Conservation (phyloP, 495 filamentous ascomycete genomes). For the Aspergillus haitiensis region DNA sequence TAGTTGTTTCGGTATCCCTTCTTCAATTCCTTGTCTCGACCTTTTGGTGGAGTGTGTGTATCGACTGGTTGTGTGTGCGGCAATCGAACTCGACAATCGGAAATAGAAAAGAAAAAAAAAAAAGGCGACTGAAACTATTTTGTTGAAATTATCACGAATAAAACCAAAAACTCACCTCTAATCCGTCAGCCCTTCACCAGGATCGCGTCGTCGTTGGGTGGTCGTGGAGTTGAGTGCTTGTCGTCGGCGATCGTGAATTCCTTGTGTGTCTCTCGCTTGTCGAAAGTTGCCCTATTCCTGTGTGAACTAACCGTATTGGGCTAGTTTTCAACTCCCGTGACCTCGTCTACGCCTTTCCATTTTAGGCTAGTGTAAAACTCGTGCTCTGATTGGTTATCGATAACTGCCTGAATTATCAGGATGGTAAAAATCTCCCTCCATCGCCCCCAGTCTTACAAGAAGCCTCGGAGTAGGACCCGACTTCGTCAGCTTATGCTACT, state of each 20-base stretch:
- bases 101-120: slow-evolving; percentile 18
- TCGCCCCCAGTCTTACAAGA: slow-evolving; percentile 31
- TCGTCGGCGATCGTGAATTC: slow-evolving; percentile 48
- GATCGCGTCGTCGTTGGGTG: slow-evolving; percentile 47
- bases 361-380: background rate
- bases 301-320: slow-evolving; percentile 13
- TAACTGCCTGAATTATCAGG: background rate
- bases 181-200: slow-evolving; percentile 52
- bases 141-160: slow-evolving; percentile 23
- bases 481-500: too few relatives aligned
- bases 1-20: background rate
- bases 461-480: too few relatives aligned
- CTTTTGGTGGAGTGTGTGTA: background rate
- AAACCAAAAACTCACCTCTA: slow-evolving; percentile 47
- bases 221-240: slow-evolving; percentile 44
- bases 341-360: slow-evolving; percentile 19
- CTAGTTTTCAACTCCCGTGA: slow-evolving; percentile 25
- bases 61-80: slow-evolving; percentile 9
- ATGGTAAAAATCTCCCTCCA: slow-evolving; percentile 31
- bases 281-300: slow-evolving; percentile 42
- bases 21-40: slow-evolving; percentile 6
- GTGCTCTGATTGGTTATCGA: background rate
- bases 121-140: slow-evolving; percentile 5
- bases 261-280: slow-evolving; percentile 51
- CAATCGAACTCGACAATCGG: slow-evolving; percentile 9